Evolutionary conservation across 805 yeast species (phyloP), one percentile per base, ranked within the genome.

Genomic region (Metschnikowia cerradonensis): DNA sequence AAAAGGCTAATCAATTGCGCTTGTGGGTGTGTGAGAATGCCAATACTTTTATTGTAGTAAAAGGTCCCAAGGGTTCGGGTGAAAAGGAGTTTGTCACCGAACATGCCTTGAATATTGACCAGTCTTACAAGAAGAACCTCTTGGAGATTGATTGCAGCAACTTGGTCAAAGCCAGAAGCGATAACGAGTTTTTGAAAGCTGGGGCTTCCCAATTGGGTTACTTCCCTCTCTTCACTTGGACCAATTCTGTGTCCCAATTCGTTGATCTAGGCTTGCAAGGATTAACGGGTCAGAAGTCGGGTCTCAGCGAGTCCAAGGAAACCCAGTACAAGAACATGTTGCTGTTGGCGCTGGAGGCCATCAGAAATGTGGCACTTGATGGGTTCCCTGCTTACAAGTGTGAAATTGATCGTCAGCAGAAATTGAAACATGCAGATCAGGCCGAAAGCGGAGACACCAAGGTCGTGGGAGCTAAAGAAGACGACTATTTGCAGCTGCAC

Each of bases 31-130:
- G 82, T 51, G 99, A 94, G 65, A 91, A 90, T 54, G 83, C 84
- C n/a, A 85, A 87, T 64, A 89, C 97, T 1, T 94, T 90, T 63
- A 90, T 92, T 23, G 82, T 94, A 3, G 83, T 94, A 2, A 81
- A 84, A 54, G 99, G 99, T 11, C 98, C 99, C 4, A 79, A 89
- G 56, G 99, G 99, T 4, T 83, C 96, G n/a, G 99, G 98, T 20
- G 92, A 94, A 60, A 79, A 83, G 52, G 92, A 84, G 52, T 70
- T 90, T 52, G 90, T 92, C 4, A 68, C 85, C 62, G 82, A 82
- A 41, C 82, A 84, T 60, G 83, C 86, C 1, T 72, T 89, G 41
- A 70, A 75, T 44, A 81, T 75, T 30, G 79, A 90, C 47, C 73
- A 76, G 1, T 50, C 59, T 3, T 57, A 67, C 22, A 59, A 53